Percentiles rank a stretch among this genome's conserved stretches.
These are phyloP conservation scores for Priceomyces haplophilus DNA, from an alignment of 805 yeast species.

Conservation along the genomic window DNA sequence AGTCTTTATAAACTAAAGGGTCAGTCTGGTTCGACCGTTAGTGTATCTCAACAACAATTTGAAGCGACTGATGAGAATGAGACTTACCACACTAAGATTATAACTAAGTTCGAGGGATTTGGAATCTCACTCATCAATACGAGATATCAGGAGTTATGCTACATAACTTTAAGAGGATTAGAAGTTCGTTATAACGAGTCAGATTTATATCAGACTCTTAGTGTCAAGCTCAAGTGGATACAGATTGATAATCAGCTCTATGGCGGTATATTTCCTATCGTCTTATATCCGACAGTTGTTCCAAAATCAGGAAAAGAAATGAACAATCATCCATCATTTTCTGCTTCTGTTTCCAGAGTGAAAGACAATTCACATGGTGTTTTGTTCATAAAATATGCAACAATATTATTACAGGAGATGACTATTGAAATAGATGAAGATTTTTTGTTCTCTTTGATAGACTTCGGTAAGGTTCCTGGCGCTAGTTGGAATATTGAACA, in stretches of 20 bases:
- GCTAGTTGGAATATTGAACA: conserved; percentile 63
- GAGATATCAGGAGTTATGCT: conserved; percentile 72
- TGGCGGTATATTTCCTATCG: conserved; percentile 84
- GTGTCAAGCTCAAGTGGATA: conserved; percentile 86
- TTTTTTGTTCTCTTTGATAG: conserved; percentile 76
- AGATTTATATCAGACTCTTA: conserved; percentile 74
- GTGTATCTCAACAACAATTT: conserved; percentile 44
- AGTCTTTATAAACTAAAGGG: conserved; percentile 64
- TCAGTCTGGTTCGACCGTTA: conserved; percentile 27
- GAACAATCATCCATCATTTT: conserved; percentile 85
- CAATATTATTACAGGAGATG: conserved; percentile 83
- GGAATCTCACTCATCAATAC: conserved; percentile 83
- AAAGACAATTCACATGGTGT: conserved; percentile 92
- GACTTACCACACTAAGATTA: conserved; percentile 49
- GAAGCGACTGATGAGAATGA: conserved; percentile 55
- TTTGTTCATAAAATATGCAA: conserved; percentile 84
- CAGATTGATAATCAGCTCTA: conserved; percentile 90
- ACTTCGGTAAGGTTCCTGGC: conserved; percentile 77
- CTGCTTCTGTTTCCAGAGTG: conserved; percentile 78
- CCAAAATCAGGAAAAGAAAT: conserved; percentile 82
- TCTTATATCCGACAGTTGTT: conserved; percentile 84
- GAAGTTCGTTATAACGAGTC: conserved; percentile 81
- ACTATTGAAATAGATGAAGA: conserved; percentile 93
- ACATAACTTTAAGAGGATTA: conserved; percentile 76
- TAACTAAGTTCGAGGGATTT: conserved; percentile 73